Base-by-base conservation (phyloP, 2,329 filamentous ascomycete species). In the Endothia cerciana region DNA sequence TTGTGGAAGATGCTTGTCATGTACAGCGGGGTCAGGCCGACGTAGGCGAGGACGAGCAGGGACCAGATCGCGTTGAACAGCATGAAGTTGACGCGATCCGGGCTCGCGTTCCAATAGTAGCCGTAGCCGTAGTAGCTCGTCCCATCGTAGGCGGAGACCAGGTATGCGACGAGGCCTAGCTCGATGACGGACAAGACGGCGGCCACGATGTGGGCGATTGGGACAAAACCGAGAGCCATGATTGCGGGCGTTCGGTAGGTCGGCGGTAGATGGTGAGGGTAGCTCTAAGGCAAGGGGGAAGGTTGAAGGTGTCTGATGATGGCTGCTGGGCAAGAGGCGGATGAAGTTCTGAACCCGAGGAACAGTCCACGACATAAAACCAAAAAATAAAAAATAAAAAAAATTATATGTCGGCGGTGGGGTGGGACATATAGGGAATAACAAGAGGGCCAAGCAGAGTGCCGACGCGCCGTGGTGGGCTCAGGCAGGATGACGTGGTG, bases 51-150 rank as follows among this genome's bases (percentile, higher is more conserved):
- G 4, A 89, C 79, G 69, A 95, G 83, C 58, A 93, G 76, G 1
- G 92, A 91, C 91, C 92, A 96, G 71, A 93, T 81, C 49, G 87
- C 82, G 74, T 83, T 84, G 84, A 97, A 97, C 78, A 97, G 82
- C 78, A 94, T 85, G 80, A 95, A 97, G 78, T 89, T 88, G 75
- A 91, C 81, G 43, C 83, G 79, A 13, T 84, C 81, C 8, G 90
- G 88, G 2, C 81, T 78, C 2, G 15, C 33, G 49, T 10, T 41
- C 6, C 40, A 45, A n/a, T 22, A 22, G 62, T 70, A 66, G 62
- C 62, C 59, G 45, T 59, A 66, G 36, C 40, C 69, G 64, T 72
- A 73, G 67, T 67, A 73, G 43, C 79, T 81, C n/a, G n/a, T n/a
- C 61, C 75, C 71, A 74, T 81, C 74, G 74, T 78, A 82, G 59